These are phyloP conservation scores for Coemansia sp. DNA, from an alignment of 192 early-diverging fungal genomes.

Conservation along the genomic window DNA sequence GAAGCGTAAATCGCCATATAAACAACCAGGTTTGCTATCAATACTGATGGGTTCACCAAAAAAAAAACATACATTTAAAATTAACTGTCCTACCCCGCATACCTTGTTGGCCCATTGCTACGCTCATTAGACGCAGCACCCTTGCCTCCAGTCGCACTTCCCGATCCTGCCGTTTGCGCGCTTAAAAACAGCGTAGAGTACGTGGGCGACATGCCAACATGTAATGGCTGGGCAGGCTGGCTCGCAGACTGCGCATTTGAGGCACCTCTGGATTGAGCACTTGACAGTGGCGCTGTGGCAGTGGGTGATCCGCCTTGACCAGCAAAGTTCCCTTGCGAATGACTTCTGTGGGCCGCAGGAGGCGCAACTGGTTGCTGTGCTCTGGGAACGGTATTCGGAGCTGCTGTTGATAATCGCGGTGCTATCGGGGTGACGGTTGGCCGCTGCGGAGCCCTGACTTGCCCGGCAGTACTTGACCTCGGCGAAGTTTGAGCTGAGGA, in stretches of 20 bases:
- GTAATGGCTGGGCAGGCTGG: neutral
- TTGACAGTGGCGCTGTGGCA: neutral
- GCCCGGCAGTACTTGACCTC: neutral
- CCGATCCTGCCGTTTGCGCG: slow-evolving; percentile 1
- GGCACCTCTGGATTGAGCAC: neutral
- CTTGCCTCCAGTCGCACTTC: neutral
- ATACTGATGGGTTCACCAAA: neutral
- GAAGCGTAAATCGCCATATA: neutral
- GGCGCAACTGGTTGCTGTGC: neutral
- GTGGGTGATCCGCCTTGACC: neutral
- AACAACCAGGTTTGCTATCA: no score
- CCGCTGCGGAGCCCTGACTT: neutral
- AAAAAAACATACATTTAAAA: neutral
- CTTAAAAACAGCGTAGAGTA: slow-evolving; percentile 33
- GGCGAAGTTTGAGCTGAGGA: neutral
- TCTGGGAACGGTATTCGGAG: slow-evolving; percentile 6
- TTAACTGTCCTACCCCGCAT: neutral
- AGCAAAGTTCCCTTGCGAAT: neutral
- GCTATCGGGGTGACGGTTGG: neutral
- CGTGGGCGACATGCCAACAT: slow-evolving; percentile 40
- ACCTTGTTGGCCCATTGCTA: neutral
- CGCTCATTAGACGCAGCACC: neutral
- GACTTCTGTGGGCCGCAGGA: neutral
- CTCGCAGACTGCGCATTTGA: neutral
- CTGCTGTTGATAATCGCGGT: neutral